A percentile compares a stretch with the other conserved stretches of the same genome.
phyloP scores from a whole-genome alignment of 163 green algal genomes.

The Scenedesmus sp. region DNA sequence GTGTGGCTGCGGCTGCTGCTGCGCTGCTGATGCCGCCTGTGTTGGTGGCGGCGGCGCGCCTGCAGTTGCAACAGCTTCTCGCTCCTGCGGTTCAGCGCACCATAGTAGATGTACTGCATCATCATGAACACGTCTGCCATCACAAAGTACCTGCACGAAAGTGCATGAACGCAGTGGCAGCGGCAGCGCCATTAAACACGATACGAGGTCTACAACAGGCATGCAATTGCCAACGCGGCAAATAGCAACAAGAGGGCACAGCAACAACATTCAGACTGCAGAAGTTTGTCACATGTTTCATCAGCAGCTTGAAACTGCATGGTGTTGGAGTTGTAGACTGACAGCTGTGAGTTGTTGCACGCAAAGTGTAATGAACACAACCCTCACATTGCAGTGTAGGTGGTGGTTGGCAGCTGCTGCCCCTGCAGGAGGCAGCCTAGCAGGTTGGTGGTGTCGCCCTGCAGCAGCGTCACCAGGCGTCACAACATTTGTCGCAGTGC shows the following conservation, averaged over 20 bases:
- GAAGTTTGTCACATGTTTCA: neutral
- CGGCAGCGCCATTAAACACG: neutral
- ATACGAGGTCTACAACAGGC: neutral
- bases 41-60: constrained; percentile 38
- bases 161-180: neutral
- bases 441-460: constrained; percentile 95
- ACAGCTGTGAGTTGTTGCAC: no score
- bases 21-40: constrained; percentile 19
- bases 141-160: constrained; percentile 83
- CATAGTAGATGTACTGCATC: constrained; percentile 78
- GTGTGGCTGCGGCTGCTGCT: neutral
- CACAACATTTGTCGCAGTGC: neutral
- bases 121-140: constrained; percentile 82
- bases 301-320: no score
- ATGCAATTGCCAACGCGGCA: neutral
- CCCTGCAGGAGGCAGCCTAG: constrained; percentile 87
- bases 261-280: neutral
- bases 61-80: constrained; percentile 55
- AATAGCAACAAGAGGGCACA: no score
- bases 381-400: constrained; percentile 83
- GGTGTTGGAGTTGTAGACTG: no score
- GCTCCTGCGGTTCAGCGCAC: constrained; percentile 61
- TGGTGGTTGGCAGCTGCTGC: constrained; percentile 90
- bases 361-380: neutral
- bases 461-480: neutral